Conservation (phyloP, 2,329 filamentous ascomycete genomes). For the Monilinia fructicola region DNA sequence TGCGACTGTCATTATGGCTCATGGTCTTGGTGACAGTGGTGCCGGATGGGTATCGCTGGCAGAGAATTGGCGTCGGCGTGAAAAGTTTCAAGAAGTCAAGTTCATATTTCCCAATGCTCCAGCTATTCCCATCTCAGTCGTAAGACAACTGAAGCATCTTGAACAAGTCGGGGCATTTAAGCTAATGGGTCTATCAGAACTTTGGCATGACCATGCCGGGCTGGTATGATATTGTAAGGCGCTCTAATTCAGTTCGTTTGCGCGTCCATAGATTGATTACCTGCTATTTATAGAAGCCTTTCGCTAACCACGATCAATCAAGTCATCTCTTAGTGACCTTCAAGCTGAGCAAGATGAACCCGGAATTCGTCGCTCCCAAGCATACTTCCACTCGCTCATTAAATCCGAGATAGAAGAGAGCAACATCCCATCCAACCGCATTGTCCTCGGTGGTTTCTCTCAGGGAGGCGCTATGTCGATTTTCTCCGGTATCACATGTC, state of each 20-base stretch:
- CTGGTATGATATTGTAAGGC: conserved; percentile 76
- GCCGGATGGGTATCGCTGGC: conserved; percentile 79
- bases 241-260: conserved; percentile 34
- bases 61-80: conserved; percentile 79
- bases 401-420: conserved; percentile 70
- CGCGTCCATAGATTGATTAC: neutral
- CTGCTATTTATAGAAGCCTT: neutral
- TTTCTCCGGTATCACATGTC: conserved; percentile 71
- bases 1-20: conserved; percentile 89
- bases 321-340: conserved; percentile 49
- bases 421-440: conserved; percentile 78
- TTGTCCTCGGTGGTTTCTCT: conserved; percentile 82
- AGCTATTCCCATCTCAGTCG: conserved; percentile 78
- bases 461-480: conserved; percentile 87
- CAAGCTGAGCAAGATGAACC: conserved; percentile 60
- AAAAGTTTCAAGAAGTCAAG: conserved; percentile 83
- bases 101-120: conserved; percentile 95
- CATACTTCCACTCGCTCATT: conserved; percentile 77
- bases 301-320: conserved; percentile 5
- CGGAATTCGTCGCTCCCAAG: conserved; percentile 71
- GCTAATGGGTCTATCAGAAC: conserved; percentile 52
- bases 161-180: neutral
- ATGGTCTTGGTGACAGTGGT: conserved; percentile 85
- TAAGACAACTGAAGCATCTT: conserved; percentile 40
- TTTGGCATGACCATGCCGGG: conserved; percentile 78